These are phyloP conservation scores for Globisporangium nodosum DNA, from an alignment of 352 stramenopile genomes.

Conservation along the genomic window DNA sequence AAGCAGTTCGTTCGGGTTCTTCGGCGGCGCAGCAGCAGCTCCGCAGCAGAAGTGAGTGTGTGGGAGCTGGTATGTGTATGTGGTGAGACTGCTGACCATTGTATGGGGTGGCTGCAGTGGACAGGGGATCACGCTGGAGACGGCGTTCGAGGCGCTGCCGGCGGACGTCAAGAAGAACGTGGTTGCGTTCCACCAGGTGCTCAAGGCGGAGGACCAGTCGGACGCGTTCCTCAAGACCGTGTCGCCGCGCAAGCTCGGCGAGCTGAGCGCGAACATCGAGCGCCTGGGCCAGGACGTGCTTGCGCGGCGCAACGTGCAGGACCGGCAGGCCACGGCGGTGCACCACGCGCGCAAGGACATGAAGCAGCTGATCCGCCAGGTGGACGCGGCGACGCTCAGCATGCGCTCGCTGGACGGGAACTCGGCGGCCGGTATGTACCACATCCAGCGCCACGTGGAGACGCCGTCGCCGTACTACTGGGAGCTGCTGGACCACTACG, in stretches of 20 bases:
- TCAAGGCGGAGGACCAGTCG: conserved; percentile 68
- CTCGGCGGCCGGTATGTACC: conserved; percentile 34
- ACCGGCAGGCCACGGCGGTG: conserved; percentile 50
- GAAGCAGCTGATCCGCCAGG: conserved; percentile 66
- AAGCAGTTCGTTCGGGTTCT: conserved; percentile 17
- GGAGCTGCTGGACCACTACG: conserved; percentile 66
- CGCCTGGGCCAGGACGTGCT: conserved; percentile 63
- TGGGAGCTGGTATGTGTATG: neutral
- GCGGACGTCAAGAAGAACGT: conserved; percentile 76
- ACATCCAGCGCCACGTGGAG: conserved; percentile 68
- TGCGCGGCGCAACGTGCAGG: conserved; percentile 47
- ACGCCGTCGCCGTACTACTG: conserved; percentile 82
- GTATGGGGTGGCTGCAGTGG: conserved; percentile 1
- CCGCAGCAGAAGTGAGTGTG: conserved; percentile 11
- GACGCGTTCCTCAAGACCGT: conserved; percentile 74
- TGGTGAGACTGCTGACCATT: neutral
- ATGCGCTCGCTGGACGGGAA: conserved; percentile 56
- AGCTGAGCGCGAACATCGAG: conserved; percentile 49
- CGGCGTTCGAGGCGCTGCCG: conserved; percentile 59
- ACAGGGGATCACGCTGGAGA: conserved; percentile 60
- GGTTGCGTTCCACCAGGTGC: conserved; percentile 61
- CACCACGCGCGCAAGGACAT: conserved; percentile 69
- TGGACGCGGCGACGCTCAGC: conserved; percentile 60
- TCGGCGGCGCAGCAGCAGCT: conserved; percentile 4
- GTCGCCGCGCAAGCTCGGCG: conserved; percentile 45